Evolutionary conservation across 73 alveolate species (phyloP).

Genomic region (Paramecium primaurelia): DNA sequence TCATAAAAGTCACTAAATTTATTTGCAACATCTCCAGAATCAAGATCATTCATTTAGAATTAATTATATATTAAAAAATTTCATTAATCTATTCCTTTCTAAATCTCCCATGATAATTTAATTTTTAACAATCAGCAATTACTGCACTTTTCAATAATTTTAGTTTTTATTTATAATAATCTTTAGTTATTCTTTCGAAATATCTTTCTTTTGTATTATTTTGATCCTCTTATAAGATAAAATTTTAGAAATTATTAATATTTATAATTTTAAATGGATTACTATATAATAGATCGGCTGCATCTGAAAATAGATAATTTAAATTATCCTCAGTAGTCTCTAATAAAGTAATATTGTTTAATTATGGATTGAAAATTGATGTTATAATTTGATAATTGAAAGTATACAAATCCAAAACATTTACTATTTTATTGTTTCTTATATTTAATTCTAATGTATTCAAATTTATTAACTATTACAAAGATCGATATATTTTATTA

Average conservation of each 20-base stretch:
- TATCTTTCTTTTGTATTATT: neutral
- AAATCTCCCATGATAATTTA: neutral
- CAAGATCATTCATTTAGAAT: constrained; percentile 10
- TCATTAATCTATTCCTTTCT: neutral
- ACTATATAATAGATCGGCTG: neutral
- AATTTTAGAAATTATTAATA: neutral
- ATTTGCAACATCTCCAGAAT: neutral
- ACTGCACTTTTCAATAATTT: neutral
- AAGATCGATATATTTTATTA: neutral
- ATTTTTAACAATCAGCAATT: neutral
- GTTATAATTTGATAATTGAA: neutral
- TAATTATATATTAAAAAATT: neutral
- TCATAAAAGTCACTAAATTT: constrained; percentile 32
- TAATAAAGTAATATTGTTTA: neutral
- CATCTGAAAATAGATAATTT: neutral
- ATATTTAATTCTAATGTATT: neutral
- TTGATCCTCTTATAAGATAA: neutral
- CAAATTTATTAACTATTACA: neutral
- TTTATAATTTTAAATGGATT: neutral
- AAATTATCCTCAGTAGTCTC: neutral
- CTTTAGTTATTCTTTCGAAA: neutral
- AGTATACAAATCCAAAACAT: neutral
- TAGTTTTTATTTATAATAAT: neutral
- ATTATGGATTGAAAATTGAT: neutral
- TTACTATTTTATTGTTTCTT: neutral